Base-by-base conservation (phyloP, 2,329 filamentous ascomycete species). In the Rutstroemia sp. region DNA sequence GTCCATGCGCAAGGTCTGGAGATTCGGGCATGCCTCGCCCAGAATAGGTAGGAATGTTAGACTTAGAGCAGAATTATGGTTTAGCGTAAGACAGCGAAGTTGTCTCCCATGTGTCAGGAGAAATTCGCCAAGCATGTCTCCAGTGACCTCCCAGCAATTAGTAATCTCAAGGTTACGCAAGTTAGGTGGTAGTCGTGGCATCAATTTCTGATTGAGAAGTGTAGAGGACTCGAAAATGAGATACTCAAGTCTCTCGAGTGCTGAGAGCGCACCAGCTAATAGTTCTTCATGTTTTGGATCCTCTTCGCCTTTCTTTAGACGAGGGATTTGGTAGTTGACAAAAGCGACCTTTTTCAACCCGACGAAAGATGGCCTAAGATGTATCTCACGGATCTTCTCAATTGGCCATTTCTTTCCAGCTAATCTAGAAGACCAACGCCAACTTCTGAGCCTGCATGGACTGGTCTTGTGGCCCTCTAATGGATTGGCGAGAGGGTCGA, bases 51-150 rank as follows among this genome's bases (percentile, higher is more conserved):
- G 75, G 65, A 96, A 96, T 0, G 79, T 82, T 42, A 96, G 73
- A 64, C 84, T 87, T 40, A 96, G 75, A 2, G 86, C 83, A 59
- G 89, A 84, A 65, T 95, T 95, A 71, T 95, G 88, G 53, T 86
- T 81, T 5, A 96, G 74, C 1, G 78, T 79, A 7, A 97, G 76
- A 39, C 80, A 79, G 52, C 79, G 78, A 21, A 97, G 73, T n/a
- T 81, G 73, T 21, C 74, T 71, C 0, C 91, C 92, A 64, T 89
- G 83, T 0, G 79, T 79, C 5, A 75, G 68, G 42, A 96, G 76
- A 65, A 87, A 96, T 0, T 71, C 68, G 25, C 76, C 73, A 21
- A 96, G 72, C 57, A 84, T 78, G 4, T 83, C 77, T 0, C 89
- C 86, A 4, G 78, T 83, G 9, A 96, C 72, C 59, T 88, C 82